Percentiles rank a stretch among this genome's conserved stretches.
phyloP scores from a whole-genome alignment of 441 rosid genomes.

The Omphalea diandra region DNA sequence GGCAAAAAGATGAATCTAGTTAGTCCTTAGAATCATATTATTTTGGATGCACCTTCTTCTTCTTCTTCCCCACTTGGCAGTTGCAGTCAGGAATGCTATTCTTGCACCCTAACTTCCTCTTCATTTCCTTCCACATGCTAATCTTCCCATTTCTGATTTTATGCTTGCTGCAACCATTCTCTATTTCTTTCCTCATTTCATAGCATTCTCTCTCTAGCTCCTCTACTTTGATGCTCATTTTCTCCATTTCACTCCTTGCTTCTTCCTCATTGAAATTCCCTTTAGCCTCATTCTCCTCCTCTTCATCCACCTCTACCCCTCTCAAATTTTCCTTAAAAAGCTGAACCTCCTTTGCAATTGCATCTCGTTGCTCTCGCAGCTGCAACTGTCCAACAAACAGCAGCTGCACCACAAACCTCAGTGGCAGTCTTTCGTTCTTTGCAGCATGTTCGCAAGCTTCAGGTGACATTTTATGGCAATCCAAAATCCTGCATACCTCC shows the following conservation, averaged over 20 bases:
- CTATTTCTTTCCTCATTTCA: constrained; percentile 50
- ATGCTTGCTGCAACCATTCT: constrained; percentile 28
- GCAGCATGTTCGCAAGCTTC: constrained; percentile 76
- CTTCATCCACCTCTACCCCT: constrained; percentile 30
- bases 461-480: constrained; percentile 58
- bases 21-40: background rate
- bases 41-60: constrained; percentile 58
- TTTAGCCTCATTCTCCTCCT: constrained; percentile 27
- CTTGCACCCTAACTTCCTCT: constrained; percentile 81
- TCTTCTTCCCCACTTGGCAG: constrained; percentile 57
- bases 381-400: constrained; percentile 58
- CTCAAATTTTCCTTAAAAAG: constrained; percentile 26
- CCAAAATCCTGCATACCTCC: constrained; percentile 61
- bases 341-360: constrained; percentile 31
- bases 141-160: constrained; percentile 37
- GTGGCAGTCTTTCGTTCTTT: constrained; percentile 61
- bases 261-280: constrained; percentile 27
- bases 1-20: background rate
- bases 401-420: constrained; percentile 62
- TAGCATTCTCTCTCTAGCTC: constrained; percentile 51
- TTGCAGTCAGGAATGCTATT: constrained; percentile 39
- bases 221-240: constrained; percentile 64
- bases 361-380: constrained; percentile 53
- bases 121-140: constrained; percentile 73
- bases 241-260: constrained; percentile 46